phyloP scores from a whole-genome alignment of 2,329 filamentous ascomycete genomes.

The Lanzia echinophila region DNA sequence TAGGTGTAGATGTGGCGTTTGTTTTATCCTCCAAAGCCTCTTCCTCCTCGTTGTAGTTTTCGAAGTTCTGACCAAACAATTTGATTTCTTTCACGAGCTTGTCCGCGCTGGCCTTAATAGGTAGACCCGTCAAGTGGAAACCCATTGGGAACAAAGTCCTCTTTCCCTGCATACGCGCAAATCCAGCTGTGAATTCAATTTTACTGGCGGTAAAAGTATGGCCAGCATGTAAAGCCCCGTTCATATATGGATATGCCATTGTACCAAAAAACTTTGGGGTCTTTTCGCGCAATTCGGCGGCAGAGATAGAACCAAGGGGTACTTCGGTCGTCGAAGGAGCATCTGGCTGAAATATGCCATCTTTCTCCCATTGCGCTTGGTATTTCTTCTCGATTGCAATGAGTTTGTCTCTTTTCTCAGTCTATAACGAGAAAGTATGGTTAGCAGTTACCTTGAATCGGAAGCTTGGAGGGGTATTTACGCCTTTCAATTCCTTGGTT shows the following conservation, averaged over 20 bases:
- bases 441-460: constrained; percentile 15
- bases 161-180: constrained; percentile 86
- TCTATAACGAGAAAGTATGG: constrained; percentile 41
- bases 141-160: constrained; percentile 82
- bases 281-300: constrained; percentile 69
- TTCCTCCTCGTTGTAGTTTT: constrained; percentile 61
- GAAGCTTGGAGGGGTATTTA: constrained; percentile 31
- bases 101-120: constrained; percentile 95
- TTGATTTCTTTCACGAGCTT: constrained; percentile 87
- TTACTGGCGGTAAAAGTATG: constrained; percentile 91
- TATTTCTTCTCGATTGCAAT: constrained; percentile 87
- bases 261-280: constrained; percentile 87
- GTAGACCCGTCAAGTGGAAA: constrained; percentile 96
- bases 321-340: constrained; percentile 75
- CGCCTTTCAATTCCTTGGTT: constrained; percentile 55
- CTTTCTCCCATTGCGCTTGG: constrained; percentile 75
- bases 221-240: constrained; percentile 81
- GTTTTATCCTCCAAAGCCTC: constrained; percentile 44
- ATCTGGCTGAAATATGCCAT: constrained; percentile 75
- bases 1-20: constrained; percentile 45
- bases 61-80: constrained; percentile 81
- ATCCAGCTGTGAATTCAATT: constrained; percentile 84
- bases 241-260: constrained; percentile 77
- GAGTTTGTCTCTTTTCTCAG: constrained; percentile 79
- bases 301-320: constrained; percentile 65